Conservation (phyloP, 345 rosid genomes). For the Odontarrhena argentea region DNA sequence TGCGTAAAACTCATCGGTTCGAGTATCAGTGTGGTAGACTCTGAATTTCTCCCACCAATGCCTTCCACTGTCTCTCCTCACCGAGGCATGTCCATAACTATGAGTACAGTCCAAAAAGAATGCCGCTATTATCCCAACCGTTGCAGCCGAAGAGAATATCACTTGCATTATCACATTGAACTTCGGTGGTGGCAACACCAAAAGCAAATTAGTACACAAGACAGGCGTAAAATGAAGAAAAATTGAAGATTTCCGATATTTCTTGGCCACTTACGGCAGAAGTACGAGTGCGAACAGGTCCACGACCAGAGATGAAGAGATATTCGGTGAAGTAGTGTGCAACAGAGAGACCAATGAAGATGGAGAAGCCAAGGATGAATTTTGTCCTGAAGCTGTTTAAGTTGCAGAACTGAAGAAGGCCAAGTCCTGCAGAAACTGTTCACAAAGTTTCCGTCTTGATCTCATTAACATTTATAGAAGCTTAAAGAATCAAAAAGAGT, state of each 20-base stretch:
- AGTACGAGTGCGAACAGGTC: constrained; percentile 68
- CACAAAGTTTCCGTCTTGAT: constrained; percentile 14
- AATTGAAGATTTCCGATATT: not conserved
- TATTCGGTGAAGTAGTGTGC: constrained; percentile 78
- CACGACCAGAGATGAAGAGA: constrained; percentile 56
- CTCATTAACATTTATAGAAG: constrained; percentile 14
- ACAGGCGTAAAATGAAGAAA: not conserved
- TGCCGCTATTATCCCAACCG: constrained; percentile 64
- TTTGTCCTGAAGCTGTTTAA: constrained; percentile 84
- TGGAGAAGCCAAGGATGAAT: constrained; percentile 78
- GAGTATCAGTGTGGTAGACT: constrained; percentile 50
- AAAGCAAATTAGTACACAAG: constrained; percentile 20
- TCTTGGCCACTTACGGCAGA: constrained; percentile 54
- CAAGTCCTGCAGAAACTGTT: constrained; percentile 81
- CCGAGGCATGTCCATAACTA: constrained; percentile 50
- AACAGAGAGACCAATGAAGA: constrained; percentile 84
- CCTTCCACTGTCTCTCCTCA: constrained; percentile 75
- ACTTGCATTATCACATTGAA: constrained; percentile 86
- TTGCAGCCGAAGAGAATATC: constrained; percentile 85
- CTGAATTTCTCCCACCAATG: constrained; percentile 91
- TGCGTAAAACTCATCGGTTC: constrained; percentile 75
- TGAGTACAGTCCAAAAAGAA: constrained; percentile 68
- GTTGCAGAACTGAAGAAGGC: constrained; percentile 83
- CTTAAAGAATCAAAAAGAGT: not conserved
- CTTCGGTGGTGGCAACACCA: constrained; percentile 42